A percentile compares a stretch with the other conserved stretches of the same genome.
phyloP scores from a whole-genome alignment of 352 stramenopile genomes.

The Pythium guiyangense region DNA sequence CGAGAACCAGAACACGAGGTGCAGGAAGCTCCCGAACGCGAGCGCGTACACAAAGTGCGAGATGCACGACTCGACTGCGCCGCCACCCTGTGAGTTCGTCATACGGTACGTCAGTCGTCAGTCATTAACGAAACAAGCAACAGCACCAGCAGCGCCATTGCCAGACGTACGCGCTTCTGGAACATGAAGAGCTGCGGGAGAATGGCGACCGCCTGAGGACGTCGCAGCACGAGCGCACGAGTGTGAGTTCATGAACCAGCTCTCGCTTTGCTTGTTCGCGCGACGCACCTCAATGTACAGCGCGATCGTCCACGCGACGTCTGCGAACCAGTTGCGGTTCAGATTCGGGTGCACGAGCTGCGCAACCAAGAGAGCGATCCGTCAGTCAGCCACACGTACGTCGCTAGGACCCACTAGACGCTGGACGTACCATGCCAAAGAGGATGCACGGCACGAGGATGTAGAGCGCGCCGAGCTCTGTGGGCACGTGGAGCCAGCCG shows the following conservation, averaged over 20 bases:
- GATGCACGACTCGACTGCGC: conserved; percentile 95
- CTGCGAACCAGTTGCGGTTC: conserved; percentile 96
- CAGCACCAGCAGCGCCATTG: too few relatives aligned
- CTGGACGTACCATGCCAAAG: conserved; percentile 74
- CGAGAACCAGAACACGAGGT: conserved; percentile 98
- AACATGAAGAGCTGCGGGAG: conserved; percentile 99
- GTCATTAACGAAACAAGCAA: too few relatives aligned
- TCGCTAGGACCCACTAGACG: too few relatives aligned
- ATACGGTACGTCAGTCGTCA: too few relatives aligned
- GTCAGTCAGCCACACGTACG: too few relatives aligned
- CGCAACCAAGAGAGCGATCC: conserved; percentile 15
- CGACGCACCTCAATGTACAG: conserved; percentile 93
- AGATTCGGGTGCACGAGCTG: conserved; percentile 94
- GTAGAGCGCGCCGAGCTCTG: conserved; percentile 80
- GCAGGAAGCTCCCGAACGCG: conserved; percentile 93
- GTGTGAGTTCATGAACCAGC: too few relatives aligned
- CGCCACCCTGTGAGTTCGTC: conserved; percentile 53
- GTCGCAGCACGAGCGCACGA: too few relatives aligned
- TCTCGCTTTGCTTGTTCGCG: too few relatives aligned
- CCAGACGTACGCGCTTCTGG: conserved; percentile 89
- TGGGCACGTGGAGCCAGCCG: conserved; percentile 85
- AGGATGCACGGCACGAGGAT: conserved; percentile 86
- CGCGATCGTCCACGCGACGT: conserved; percentile 97
- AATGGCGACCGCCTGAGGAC: conserved; percentile 90
- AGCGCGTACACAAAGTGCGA: conserved; percentile 96